phyloP scores from a whole-genome alignment of 805 yeast genomes.

The Candida germanica region DNA sequence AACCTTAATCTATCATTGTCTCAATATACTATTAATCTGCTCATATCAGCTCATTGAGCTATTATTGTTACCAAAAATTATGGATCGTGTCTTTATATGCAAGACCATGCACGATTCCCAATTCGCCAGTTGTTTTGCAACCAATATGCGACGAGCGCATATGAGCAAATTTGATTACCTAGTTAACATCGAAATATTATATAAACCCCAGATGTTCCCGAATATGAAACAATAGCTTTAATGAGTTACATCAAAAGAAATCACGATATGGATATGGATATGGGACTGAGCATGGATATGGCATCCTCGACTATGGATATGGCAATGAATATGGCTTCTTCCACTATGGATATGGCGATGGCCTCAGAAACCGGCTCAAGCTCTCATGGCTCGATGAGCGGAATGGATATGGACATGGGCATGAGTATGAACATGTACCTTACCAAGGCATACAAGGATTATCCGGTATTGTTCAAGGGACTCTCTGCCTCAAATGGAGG shows the following conservation, averaged over 20 bases:
- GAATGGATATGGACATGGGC: slow-evolving; percentile 13
- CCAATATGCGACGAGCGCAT: neutral
- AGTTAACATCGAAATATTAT: neutral
- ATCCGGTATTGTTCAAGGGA: slow-evolving; percentile 61
- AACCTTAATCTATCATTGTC: neutral
- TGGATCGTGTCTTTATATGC: too few species aligned
- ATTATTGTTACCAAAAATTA: too few species aligned
- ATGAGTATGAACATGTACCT: slow-evolving; percentile 55
- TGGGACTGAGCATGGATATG: slow-evolving; percentile 6
- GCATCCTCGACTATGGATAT: slow-evolving; percentile 6
- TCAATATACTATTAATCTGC: too few species aligned
- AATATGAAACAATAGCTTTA: too few species aligned
- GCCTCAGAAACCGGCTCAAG: slow-evolving; percentile 6
- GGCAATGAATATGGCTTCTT: slow-evolving; percentile 14
- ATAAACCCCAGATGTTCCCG: too few species aligned
- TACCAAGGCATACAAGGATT: slow-evolving; percentile 46
- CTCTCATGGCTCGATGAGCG: slow-evolving; percentile 8
- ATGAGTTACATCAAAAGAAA: too few species aligned
- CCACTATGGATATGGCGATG: slow-evolving; percentile 12
- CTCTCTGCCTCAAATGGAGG: slow-evolving; percentile 54
- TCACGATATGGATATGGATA: slow-evolving; percentile 5
- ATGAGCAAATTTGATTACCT: slow-evolving; percentile 10
- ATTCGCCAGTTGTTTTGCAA: too few species aligned
- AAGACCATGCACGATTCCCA: too few species aligned
- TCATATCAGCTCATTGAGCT: too few species aligned